A percentile compares a stretch with the other conserved stretches of the same genome.
Evolutionary conservation across 2,329 filamentous ascomycete genomes (phyloP).

Genomic region (Cercospora zeae-maydis): DNA sequence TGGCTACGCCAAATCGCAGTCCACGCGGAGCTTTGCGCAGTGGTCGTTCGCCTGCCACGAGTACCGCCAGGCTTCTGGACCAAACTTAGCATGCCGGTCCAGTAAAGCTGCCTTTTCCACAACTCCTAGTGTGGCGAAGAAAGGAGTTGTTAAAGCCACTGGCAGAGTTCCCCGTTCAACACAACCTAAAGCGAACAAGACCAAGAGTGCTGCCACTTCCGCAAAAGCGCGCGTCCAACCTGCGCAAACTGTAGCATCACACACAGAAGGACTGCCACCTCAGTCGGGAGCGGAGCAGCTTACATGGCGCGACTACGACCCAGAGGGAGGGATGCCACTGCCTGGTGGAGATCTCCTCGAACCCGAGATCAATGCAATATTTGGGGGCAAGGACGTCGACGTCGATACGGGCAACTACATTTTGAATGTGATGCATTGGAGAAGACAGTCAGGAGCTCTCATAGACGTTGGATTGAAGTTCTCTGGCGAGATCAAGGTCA

Average conservation of each 20-base stretch:
- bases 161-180: neutral
- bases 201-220: neutral
- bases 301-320: conserved; percentile 40
- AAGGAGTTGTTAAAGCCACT: neutral
- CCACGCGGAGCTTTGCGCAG: conserved; percentile 10
- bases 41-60: conserved; percentile 1
- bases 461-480: conserved; percentile 38
- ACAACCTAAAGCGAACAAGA: conserved; percentile 3
- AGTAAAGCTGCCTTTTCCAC: conserved; percentile 14
- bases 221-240: conserved; percentile 24
- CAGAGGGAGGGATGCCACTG: conserved; percentile 37
- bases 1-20: conserved; percentile 28
- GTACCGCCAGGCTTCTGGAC: neutral
- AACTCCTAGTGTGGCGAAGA: conserved; percentile 3
- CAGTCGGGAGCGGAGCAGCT: conserved; percentile 18
- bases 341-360: conserved; percentile 32
- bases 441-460: conserved; percentile 37
- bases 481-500: conserved; percentile 27
- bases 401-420: conserved; percentile 37
- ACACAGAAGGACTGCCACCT: conserved; percentile 28
- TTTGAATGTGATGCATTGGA: conserved; percentile 38
- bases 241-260: conserved; percentile 27
- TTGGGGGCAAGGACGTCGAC: conserved; percentile 31
- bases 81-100: neutral
- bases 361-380: conserved; percentile 32